These are phyloP conservation scores for Odonthalia washingtoniensis DNA, from an alignment of 31 red algal genomes.

Conservation along the genomic window DNA sequence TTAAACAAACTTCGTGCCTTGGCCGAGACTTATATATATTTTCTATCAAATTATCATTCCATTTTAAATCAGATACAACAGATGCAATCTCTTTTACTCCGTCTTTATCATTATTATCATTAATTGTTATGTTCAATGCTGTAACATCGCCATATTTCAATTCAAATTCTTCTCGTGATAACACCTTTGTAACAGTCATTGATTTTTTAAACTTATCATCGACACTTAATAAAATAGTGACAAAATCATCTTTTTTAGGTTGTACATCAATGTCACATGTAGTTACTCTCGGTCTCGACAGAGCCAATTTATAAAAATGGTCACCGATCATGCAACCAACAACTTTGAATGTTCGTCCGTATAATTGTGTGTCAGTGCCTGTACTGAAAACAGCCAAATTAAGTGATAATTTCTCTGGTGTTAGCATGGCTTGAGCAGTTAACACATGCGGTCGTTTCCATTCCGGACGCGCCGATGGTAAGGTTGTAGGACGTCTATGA, in stretches of 20 bases:
- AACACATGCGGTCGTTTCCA: constrained; percentile 24
- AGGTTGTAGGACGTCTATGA: not conserved
- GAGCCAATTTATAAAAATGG: not conserved
- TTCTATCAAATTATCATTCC: constrained; percentile 9
- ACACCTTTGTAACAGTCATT: constrained; percentile 3
- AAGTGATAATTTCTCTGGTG: not conserved
- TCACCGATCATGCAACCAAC: constrained; percentile 49
- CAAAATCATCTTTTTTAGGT: not conserved
- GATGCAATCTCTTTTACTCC: not conserved
- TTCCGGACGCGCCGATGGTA: not conserved
- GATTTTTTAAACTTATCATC: constrained; percentile 13
- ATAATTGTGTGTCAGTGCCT: constrained; percentile 13
- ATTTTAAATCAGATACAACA: constrained; percentile 4
- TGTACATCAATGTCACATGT: constrained; percentile 36
- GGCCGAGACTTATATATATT: not conserved
- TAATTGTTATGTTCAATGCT: not conserved
- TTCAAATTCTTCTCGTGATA: constrained; percentile 2
- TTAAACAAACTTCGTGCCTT: constrained; percentile 38
- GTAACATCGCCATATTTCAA: constrained; percentile 28
- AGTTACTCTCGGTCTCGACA: constrained; percentile 18
- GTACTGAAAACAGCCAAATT: constrained; percentile 29
- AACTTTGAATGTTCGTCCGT: constrained; percentile 40
- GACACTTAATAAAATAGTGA: constrained; percentile 16
- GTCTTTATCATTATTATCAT: no score
- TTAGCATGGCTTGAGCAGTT: constrained; percentile 1